Evolutionary conservation across 441 rosid genomes (phyloP), one percentile per base, ranked within the genome.

Genomic region (Populus hybrid): DNA sequence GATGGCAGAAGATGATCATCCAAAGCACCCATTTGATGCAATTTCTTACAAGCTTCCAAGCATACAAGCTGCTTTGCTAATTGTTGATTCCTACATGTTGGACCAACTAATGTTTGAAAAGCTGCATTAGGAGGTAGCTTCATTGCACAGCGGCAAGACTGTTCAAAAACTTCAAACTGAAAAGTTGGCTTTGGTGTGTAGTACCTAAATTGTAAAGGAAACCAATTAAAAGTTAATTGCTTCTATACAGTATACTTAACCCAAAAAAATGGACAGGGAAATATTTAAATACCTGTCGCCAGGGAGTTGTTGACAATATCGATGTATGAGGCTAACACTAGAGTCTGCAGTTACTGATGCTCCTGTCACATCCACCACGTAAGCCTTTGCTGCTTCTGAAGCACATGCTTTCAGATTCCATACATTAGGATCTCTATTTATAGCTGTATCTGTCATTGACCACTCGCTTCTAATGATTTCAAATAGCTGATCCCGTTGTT

Each of bases 1-100:
- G 77, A 74, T 9, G 88, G 91, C 70, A 84, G 74, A 76, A 94
- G 89, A 84, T 85, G 86, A 78, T 91, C 85, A 28, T 90, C 85
- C 77, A 90, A 83, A 71, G 85, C 89, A 71, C 91, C 93, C 83
- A 81, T 70, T 79, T 85, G 89, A 72, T 88, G 92, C 69, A 93
- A 90, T 84, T 85, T 90, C 89, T 88, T 90, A 81, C 90, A 89
- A 67, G 94, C 92, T 82, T 90, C 91, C 81, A 89, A 79, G 89
- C 97, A 89, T 57, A 81, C 94, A 35, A 82, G 88, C 84, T 90
- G 91, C 85, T 86, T 91, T 69, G 90, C 89, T 79, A 83, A 76
- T 73, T 78, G 90, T 79, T 87, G 86, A 80, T 76, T 92, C 85
- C 84, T 85, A 78, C 83, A 82, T 63, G 64, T 28, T 59, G 93